Conservation (phyloP, 2,329 filamentous ascomycete genomes). For the Ophiostoma ulmi region DNA sequence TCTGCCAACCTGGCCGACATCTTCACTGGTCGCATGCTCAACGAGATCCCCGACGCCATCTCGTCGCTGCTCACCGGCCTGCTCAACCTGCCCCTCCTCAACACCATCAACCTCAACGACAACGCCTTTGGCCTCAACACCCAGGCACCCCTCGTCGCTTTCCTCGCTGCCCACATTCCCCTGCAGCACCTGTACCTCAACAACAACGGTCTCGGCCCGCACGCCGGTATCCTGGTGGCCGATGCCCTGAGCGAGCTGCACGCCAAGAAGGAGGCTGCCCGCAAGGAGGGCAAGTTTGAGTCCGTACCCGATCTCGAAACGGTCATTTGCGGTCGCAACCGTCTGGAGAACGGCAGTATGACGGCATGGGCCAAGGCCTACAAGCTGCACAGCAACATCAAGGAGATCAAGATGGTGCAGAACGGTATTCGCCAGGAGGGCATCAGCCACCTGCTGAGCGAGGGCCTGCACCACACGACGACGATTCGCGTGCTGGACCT, state of each 20-base stretch:
- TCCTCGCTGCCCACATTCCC: slow-evolving; percentile 80
- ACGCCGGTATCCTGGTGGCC: slow-evolving; percentile 82
- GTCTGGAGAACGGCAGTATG: slow-evolving; percentile 93
- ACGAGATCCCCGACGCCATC: slow-evolving; percentile 88
- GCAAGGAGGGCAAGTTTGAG: slow-evolving; percentile 52
- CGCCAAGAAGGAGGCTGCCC: slow-evolving; percentile 73
- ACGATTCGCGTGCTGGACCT: slow-evolving; percentile 75
- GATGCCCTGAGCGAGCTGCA: slow-evolving; percentile 81
- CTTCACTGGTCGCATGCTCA: slow-evolving; percentile 89
- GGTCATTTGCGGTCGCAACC: slow-evolving; percentile 93
- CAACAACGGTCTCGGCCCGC: slow-evolving; percentile 94
- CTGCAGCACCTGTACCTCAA: slow-evolving; percentile 93
- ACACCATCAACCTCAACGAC: slow-evolving; percentile 92
- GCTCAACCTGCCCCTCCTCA: slow-evolving; percentile 76
- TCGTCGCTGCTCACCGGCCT: slow-evolving; percentile 79
- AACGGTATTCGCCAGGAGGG: slow-evolving; percentile 96
- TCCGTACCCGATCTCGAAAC: slow-evolving; percentile 82
- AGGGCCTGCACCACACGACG: slow-evolving; percentile 68
- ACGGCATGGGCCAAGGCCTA: slow-evolving; percentile 87
- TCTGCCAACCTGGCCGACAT: slow-evolving; percentile 92
- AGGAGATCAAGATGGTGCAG: slow-evolving; percentile 92
- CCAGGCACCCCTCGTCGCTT: slow-evolving; percentile 84
- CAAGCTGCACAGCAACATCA: slow-evolving; percentile 73
- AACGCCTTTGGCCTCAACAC: slow-evolving; percentile 97
- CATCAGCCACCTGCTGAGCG: slow-evolving; percentile 71